Evolutionary conservation across 2,329 filamentous ascomycete genomes (phyloP).

Genomic region (Colletotrichum caudatum): DNA sequence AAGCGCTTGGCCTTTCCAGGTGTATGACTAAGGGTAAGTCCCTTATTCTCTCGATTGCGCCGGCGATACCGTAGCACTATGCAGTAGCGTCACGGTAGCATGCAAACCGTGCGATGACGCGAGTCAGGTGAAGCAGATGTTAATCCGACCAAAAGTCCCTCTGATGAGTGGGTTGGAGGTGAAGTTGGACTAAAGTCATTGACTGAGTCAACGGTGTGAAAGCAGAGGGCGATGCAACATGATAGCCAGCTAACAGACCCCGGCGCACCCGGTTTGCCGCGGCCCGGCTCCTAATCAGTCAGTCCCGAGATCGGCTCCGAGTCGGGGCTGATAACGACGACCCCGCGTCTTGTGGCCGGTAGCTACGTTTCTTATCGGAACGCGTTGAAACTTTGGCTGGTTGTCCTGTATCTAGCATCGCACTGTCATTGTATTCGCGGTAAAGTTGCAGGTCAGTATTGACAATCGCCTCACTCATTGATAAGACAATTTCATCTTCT

Average conservation of each 20-base stretch:
- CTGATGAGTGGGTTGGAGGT: background rate
- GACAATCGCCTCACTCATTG: background rate
- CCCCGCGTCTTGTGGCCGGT: conserved; percentile 24
- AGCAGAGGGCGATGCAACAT: background rate
- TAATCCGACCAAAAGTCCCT: background rate
- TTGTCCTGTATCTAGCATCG: background rate
- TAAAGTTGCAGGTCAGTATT: background rate
- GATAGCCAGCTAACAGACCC: background rate
- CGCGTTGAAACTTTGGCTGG: background rate
- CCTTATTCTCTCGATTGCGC: background rate
- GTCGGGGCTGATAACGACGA: conserved; percentile 14
- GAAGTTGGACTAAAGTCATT: conserved; percentile 12
- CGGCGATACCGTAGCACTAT: conserved; percentile 1
- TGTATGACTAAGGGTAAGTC: background rate
- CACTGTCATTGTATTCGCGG: background rate
- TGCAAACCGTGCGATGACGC: conserved; percentile 18
- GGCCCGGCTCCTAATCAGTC: background rate
- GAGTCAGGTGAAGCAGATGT: conserved; percentile 26
- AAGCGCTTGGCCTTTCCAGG: background rate
- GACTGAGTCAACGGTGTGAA: background rate
- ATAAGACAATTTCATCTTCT: background rate
- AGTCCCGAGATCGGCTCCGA: conserved; percentile 31
- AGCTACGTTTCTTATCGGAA: background rate
- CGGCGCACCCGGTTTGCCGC: background rate
- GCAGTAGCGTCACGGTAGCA: conserved; percentile 17